These are phyloP conservation scores for Batkoa obscura DNA, from an alignment of 371 early-diverging fungal genomes.

Conservation along the genomic window DNA sequence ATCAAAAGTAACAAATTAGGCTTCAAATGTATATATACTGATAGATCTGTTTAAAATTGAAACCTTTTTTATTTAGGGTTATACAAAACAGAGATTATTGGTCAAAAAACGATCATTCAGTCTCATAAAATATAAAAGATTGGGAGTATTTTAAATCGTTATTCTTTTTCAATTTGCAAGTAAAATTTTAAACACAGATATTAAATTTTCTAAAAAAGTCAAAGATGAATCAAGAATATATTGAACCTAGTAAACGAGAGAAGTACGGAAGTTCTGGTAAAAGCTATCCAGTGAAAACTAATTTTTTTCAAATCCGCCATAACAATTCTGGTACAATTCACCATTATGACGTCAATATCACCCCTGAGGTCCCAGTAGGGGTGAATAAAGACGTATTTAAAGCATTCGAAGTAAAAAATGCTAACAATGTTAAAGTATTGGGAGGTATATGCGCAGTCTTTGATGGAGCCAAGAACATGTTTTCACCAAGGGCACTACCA, in stretches of 20 bases:
- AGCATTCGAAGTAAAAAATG: conserved; percentile 15
- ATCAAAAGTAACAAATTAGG: no score
- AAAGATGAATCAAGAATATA: no score
- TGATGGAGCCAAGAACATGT: conserved; percentile 42
- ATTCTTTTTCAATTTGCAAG: no score
- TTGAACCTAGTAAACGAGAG: neutral
- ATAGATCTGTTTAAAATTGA: no score
- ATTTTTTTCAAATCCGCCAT: conserved; percentile 1
- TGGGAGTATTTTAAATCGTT: no score
- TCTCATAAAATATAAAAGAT: no score
- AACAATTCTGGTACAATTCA: conserved; percentile 7
- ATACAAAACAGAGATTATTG: no score
- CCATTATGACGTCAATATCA: conserved; percentile 18
- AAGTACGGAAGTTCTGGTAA: neutral
- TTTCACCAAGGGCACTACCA: conserved; percentile 21
- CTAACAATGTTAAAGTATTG: conserved; percentile 13
- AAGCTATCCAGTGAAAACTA: neutral
- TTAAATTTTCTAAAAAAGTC: no score
- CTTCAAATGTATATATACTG: no score
- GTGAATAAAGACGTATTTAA: conserved; percentile 24
- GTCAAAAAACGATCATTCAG: no score
- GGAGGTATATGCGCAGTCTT: conserved; percentile 21
- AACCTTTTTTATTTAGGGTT: no score
- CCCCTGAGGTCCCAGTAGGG: conserved; percentile 19
- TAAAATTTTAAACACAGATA: no score